A percentile compares a stretch with the other conserved stretches of the same genome.
phyloP scores from a whole-genome alignment of 331 rosid genomes.

The Prunus yedoensis region DNA sequence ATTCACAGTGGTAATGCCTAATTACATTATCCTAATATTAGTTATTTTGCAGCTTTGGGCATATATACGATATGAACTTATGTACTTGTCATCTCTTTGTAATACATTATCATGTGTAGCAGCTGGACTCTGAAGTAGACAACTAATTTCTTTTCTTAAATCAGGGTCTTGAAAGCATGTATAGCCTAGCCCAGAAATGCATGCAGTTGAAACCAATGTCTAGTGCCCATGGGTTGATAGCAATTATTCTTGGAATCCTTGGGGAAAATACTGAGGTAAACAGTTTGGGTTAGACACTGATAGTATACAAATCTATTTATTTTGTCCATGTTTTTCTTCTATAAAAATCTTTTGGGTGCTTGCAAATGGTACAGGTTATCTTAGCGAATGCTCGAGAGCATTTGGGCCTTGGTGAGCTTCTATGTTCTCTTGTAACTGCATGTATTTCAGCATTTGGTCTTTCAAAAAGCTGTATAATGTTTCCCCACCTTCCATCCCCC shows the following conservation, averaged over 20 bases:
- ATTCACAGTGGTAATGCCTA: conserved; percentile 59
- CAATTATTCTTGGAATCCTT: conserved; percentile 74
- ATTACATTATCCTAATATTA: not conserved
- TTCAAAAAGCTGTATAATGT: not conserved
- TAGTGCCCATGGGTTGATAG: conserved; percentile 57
- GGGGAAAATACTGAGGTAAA: conserved; percentile 90
- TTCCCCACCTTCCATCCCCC: not conserved
- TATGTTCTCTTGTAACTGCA: conserved; percentile 5
- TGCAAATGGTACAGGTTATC: conserved; percentile 72
- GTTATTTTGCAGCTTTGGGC: not conserved
- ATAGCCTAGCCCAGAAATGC: conserved; percentile 79
- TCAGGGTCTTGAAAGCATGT: conserved; percentile 93
- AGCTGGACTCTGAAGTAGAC: conserved; percentile 22
- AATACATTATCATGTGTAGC: conserved; percentile 14
- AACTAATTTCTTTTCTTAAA: conserved; percentile 18
- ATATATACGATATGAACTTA: not conserved
- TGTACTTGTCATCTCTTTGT: conserved; percentile 4
- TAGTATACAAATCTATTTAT: conserved; percentile 10
- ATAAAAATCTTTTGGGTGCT: conserved; percentile 24
- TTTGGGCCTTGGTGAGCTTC: conserved; percentile 95
- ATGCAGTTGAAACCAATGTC: conserved; percentile 64
- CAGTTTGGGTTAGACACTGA: conserved; percentile 9
- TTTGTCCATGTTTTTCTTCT: conserved; percentile 12
- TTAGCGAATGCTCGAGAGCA: conserved; percentile 88
- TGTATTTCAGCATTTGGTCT: not conserved